Evolutionary conservation across 192 early-diverging fungal genomes (phyloP), one percentile per base, ranked within the genome.

Genomic region (Powellomyces hirtus): DNA sequence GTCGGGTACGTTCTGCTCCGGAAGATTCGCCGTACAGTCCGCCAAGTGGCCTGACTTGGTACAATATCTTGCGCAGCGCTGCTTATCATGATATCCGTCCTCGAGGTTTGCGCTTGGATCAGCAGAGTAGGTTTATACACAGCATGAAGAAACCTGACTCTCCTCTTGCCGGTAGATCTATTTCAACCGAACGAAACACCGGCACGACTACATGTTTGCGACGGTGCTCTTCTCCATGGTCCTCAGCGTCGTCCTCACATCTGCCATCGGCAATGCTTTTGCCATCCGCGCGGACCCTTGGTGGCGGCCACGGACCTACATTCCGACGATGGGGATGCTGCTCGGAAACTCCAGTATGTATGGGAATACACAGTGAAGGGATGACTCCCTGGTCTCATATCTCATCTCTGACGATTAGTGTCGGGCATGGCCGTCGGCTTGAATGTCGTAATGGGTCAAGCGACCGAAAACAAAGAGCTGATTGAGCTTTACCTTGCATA

Each of bases 291-390:
- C 87, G 65, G 65, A 72, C 24, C 91, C 91, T 2, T 86, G 90
- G 55, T 90, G 83, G 66, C 75, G 81, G 16, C 89, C 93, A 4
- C 77, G 77, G 22, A 85, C 89, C 71, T 95, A 92, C 60, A 91
- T 95, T 46, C 91, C 93, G n/a, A 92, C 89, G 0, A 76, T 96
- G 6, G 94, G 91, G 30, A 96, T 96, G 94, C 72, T 96, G 33
- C 83, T 94, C 16, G 92, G 91, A 33, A 94, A 91, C 59, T 59
- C 68, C 14, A 73, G 70, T 72, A 65, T 30, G 51, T 24, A 42
- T 18, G n/a, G n/a, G n/a, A n/a, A n/a, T n/a, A n/a, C n/a, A n/a
- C n/a, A n/a, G n/a, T n/a, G n/a, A n/a, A n/a, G n/a, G n/a, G n/a
- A n/a, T n/a, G n/a, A n/a, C n/a, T n/a, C n/a, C n/a, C n/a, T n/a